These are phyloP conservation scores for Monosporozyma siamensis DNA, from an alignment of 805 yeast genomes.

Conservation along the genomic window DNA sequence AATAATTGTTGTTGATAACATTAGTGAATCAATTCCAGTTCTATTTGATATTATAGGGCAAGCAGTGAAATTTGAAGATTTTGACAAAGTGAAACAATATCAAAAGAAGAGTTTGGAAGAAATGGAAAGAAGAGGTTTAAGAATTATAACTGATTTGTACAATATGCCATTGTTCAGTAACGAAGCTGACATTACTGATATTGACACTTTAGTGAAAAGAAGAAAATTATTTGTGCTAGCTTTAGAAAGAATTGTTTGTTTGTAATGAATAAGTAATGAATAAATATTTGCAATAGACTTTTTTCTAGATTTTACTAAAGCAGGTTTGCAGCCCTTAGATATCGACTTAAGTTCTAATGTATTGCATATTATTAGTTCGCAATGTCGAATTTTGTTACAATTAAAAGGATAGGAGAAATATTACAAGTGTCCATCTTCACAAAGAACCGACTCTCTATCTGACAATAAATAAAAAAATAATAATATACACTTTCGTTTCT, in stretches of 20 bases:
- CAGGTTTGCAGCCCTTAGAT: no score
- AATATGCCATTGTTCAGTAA: neutral
- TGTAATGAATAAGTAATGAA: slow-evolving; percentile 10
- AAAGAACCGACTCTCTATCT: no score
- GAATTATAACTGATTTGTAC: slow-evolving; percentile 1
- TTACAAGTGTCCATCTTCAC: no score
- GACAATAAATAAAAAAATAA: no score
- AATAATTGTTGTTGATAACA: slow-evolving; percentile 23
- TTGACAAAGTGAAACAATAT: slow-evolving; percentile 18
- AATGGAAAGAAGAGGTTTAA: slow-evolving; percentile 20
- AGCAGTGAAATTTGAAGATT: slow-evolving; percentile 28
- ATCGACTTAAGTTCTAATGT: no score
- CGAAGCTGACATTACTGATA: neutral
- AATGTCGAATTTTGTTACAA: no score
- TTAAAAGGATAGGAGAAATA: no score
- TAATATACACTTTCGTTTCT: no score
- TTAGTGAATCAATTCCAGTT: slow-evolving; percentile 28
- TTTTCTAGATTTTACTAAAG: no score
- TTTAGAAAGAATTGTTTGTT: slow-evolving; percentile 12
- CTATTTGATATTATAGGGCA: slow-evolving; percentile 26
- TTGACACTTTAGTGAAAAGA: slow-evolving; percentile 16
- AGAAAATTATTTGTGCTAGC: slow-evolving; percentile 10
- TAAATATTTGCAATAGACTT: neutral
- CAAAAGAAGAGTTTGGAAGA: slow-evolving; percentile 13
- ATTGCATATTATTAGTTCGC: no score